A percentile compares a stretch with the other conserved stretches of the same genome.
These are phyloP conservation scores for Papiliotrema fonsecae DNA, from an alignment of 1,284 basidiomycete species.

Conservation along the genomic window DNA sequence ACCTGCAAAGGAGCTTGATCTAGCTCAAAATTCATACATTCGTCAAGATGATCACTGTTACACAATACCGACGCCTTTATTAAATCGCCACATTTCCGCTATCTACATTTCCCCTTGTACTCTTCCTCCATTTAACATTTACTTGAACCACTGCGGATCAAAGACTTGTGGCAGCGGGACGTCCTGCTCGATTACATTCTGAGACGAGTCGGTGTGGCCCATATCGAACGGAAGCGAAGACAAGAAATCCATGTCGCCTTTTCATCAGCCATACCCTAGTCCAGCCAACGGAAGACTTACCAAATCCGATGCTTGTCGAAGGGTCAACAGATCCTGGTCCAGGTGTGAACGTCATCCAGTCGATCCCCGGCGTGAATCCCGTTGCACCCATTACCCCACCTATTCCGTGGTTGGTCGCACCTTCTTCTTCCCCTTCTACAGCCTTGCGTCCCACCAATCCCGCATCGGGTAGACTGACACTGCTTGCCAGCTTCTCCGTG, in stretches of 20 bases:
- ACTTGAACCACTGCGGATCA: conserved; percentile 13
- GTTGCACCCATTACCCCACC: not conserved
- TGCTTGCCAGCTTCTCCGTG: conserved; percentile 23
- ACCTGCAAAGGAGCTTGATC: no score
- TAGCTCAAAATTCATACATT: no score
- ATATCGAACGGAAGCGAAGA: conserved; percentile 17
- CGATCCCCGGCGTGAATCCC: not conserved
- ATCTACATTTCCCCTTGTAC: no score
- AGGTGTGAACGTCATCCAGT: conserved; percentile 3
- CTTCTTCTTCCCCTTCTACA: not conserved
- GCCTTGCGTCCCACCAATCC: conserved; percentile 11
- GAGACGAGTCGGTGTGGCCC: conserved; percentile 3
- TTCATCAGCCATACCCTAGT: not conserved
- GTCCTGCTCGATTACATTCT: conserved; percentile 17
- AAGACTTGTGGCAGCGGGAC: conserved; percentile 14
- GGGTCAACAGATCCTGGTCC: not conserved
- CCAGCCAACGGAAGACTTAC: not conserved
- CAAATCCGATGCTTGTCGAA: not conserved
- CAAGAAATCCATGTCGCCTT: conserved; percentile 14
- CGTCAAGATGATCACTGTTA: no score
- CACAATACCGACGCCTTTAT: no score
- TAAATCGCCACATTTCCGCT: no score
- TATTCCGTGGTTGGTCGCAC: no score
- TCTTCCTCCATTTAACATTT: no score
- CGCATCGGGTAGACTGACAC: conserved; percentile 23